A percentile compares a stretch with the other conserved stretches of the same genome.
Conservation (phyloP, 192 early-diverging fungal genomes). For the Backusella liffmaniae region DNA sequence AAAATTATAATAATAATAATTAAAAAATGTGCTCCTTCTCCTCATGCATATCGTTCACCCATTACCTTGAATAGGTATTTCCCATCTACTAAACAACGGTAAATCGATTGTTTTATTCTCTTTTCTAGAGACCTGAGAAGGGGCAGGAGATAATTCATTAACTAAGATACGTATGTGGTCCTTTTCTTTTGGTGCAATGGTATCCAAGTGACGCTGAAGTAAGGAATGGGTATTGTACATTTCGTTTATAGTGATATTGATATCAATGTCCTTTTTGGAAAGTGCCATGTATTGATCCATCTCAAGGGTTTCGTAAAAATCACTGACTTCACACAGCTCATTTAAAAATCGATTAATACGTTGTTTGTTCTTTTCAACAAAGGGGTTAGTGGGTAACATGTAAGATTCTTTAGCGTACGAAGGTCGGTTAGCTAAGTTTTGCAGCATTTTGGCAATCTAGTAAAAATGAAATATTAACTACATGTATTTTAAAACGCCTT, state of each 20-base stretch:
- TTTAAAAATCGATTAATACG: constrained; percentile 88
- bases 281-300: constrained; percentile 98
- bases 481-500: no score
- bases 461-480: not conserved
- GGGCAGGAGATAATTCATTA: constrained; percentile 75
- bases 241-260: constrained; percentile 93
- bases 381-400: constrained; percentile 87
- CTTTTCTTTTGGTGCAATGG: constrained; percentile 76
- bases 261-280: constrained; percentile 86
- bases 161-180: constrained; percentile 78
- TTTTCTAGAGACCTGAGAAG: constrained; percentile 72
- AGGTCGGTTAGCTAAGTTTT: constrained; percentile 94
- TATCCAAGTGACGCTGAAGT: constrained; percentile 78
- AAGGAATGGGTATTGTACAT: constrained; percentile 90
- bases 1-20: no score
- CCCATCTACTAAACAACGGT: constrained; percentile 81
- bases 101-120: constrained; percentile 75
- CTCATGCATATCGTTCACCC: not conserved
- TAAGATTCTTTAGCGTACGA: constrained; percentile 88
- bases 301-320: constrained; percentile 95
- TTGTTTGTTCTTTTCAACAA: constrained; percentile 84
- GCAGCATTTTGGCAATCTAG: constrained; percentile 88
- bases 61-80: constrained; percentile 73
- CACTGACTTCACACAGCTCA: constrained; percentile 90
- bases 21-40: no score